Evolutionary conservation across 345 rosid genomes (phyloP).

Genomic region (Eutrema japonicum): DNA sequence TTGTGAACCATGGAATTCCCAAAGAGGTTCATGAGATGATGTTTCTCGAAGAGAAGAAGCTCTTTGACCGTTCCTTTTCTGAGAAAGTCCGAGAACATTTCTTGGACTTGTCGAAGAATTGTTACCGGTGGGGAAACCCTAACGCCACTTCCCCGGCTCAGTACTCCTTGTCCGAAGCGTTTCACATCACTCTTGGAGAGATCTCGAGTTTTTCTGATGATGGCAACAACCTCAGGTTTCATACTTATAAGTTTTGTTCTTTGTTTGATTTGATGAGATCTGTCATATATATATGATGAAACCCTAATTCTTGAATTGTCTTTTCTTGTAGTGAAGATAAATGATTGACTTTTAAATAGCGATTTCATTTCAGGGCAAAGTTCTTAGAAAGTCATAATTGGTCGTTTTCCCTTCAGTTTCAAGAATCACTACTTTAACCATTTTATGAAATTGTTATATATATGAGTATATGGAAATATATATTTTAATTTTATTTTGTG

Average conservation of each 20-base stretch:
- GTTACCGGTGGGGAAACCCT: constrained; percentile 84
- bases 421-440: not conserved
- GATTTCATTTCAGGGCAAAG: not conserved
- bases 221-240: constrained; percentile 51
- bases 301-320: constrained; percentile 10
- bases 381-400: not conserved
- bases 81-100: constrained; percentile 45
- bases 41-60: constrained; percentile 48
- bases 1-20: constrained; percentile 68
- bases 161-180: constrained; percentile 70
- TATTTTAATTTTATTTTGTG: not conserved
- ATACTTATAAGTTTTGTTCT: not conserved
- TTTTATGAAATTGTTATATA: not conserved
- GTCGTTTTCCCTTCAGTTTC: constrained; percentile 13
- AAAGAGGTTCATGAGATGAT: constrained; percentile 48
- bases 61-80: constrained; percentile 58
- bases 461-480: not conserved
- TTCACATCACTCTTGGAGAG: constrained; percentile 63
- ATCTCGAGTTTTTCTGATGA: constrained; percentile 44
- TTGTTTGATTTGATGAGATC: constrained; percentile 23
- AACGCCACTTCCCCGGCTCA: constrained; percentile 61
- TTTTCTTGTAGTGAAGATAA: not conserved
- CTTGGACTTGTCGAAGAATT: constrained; percentile 44
- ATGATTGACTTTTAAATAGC: constrained; percentile 12
- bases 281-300: constrained; percentile 6